phyloP scores from a whole-genome alignment of 495 filamentous ascomycete genomes.

The Xylaria venustula region DNA sequence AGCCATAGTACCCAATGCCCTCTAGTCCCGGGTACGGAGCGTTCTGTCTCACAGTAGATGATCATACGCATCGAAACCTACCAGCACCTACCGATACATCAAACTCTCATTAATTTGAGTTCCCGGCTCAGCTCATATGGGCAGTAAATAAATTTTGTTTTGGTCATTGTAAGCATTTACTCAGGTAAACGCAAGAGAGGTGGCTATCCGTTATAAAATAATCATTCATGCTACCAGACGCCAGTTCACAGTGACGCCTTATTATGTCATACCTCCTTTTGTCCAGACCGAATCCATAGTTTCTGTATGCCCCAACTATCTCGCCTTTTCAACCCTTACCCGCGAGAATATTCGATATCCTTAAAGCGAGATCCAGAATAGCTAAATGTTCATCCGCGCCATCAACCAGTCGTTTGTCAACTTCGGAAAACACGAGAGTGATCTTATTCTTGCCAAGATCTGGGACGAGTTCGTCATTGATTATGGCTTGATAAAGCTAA shows the following conservation, averaged over 20 bases:
- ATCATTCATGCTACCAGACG: neutral
- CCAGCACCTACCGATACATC: too few species aligned
- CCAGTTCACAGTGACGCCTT: neutral
- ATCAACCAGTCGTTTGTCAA: constrained; percentile 93
- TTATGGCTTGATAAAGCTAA: constrained; percentile 72
- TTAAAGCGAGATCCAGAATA: constrained; percentile 78
- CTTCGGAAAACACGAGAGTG: constrained; percentile 82
- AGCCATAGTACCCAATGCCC: too few species aligned
- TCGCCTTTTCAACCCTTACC: constrained; percentile 24
- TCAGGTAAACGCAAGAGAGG: neutral
- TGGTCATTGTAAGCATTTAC: too few species aligned
- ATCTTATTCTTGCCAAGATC: constrained; percentile 91
- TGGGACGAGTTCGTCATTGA: constrained; percentile 79
- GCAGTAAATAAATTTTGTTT: too few species aligned
- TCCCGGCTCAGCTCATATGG: too few species aligned
- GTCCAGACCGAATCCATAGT: neutral
- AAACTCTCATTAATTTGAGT: too few species aligned
- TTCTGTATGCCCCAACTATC: neutral
- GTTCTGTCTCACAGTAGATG: too few species aligned
- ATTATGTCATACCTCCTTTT: neutral
- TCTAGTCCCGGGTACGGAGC: too few species aligned
- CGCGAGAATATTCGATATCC: constrained; percentile 73
- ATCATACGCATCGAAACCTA: too few species aligned
- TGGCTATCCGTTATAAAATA: neutral
- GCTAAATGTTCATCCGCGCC: constrained; percentile 95